Evolutionary conservation across 2,329 filamentous ascomycete genomes (phyloP).

Genomic region (Fusarium illudens): DNA sequence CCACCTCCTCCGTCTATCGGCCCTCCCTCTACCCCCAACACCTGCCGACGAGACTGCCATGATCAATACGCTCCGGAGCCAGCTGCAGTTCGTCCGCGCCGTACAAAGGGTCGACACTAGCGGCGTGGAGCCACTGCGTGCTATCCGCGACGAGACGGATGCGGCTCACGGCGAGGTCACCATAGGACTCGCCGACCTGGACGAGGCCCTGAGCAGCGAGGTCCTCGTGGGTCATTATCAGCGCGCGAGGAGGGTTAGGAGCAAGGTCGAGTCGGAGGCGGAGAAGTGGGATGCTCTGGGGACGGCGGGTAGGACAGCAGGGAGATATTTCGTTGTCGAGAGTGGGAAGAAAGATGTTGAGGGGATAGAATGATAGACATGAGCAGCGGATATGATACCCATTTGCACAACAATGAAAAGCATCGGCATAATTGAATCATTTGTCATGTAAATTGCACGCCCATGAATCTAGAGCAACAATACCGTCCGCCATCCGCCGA

Average conservation of each 20-base stretch:
- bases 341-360: conserved; percentile 56
- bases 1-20: conserved; percentile 89
- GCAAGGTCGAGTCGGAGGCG: conserved; percentile 53
- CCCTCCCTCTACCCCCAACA: conserved; percentile 76
- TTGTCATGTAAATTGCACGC: neutral
- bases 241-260: conserved; percentile 52
- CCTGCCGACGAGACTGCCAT: conserved; percentile 72
- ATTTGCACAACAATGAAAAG: conserved; percentile 7
- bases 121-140: conserved; percentile 75
- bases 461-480: conserved; percentile 3
- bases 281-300: conserved; percentile 77
- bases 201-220: conserved; percentile 67
- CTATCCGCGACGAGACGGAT: conserved; percentile 82
- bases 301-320: conserved; percentile 70
- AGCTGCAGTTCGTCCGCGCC: conserved; percentile 89
- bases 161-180: conserved; percentile 67
- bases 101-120: conserved; percentile 82
- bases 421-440: neutral
- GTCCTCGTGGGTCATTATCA: conserved; percentile 64
- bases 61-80: conserved; percentile 77
- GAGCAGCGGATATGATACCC: conserved; percentile 28
- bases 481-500: neutral
- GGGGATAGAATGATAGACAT: conserved; percentile 18
- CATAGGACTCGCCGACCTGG: conserved; percentile 66
- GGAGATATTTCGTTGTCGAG: conserved; percentile 81